Conservation (phyloP, 2,329 filamentous ascomycete species). For the Colletotrichum musicola region DNA sequence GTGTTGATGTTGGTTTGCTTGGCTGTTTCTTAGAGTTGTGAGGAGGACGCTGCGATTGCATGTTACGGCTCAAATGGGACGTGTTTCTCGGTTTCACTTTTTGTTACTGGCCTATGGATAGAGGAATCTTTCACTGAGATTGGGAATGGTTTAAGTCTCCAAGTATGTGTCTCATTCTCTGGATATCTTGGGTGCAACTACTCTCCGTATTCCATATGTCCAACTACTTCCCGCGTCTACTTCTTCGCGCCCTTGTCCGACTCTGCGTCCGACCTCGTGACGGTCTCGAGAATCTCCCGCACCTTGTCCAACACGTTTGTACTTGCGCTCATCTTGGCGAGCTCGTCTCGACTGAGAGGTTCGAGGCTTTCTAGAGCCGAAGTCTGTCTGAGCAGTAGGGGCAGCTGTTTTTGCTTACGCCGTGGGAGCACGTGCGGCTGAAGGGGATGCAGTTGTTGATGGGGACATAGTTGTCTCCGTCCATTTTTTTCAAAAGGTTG, state of each 20-base stretch:
- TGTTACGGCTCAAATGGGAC: too few species aligned
- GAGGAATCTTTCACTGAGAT: too few species aligned
- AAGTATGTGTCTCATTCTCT: too few species aligned
- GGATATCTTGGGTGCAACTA: too few species aligned
- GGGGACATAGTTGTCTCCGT: too few species aligned
- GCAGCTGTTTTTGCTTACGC: background rate
- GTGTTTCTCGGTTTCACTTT: too few species aligned
- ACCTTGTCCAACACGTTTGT: background rate
- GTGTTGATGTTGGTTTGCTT: background rate
- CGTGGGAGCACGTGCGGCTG: conserved; percentile 15
- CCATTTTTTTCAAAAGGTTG: background rate
- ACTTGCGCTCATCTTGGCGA: background rate
- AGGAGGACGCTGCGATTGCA: too few species aligned
- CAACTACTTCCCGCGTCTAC: background rate
- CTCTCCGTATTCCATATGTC: too few species aligned
- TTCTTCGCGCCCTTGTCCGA: background rate
- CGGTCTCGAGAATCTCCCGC: background rate
- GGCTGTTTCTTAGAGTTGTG: too few species aligned
- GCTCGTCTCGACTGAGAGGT: background rate
- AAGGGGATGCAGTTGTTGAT: conserved; percentile 13
- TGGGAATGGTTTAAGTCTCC: too few species aligned
- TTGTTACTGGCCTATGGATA: too few species aligned
- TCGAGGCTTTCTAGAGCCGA: background rate
- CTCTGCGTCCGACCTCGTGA: background rate
- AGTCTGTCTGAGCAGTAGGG: conserved; percentile 15